Evolutionary conservation across 805 yeast species (phyloP).

Genomic region (Candida schatavii): DNA sequence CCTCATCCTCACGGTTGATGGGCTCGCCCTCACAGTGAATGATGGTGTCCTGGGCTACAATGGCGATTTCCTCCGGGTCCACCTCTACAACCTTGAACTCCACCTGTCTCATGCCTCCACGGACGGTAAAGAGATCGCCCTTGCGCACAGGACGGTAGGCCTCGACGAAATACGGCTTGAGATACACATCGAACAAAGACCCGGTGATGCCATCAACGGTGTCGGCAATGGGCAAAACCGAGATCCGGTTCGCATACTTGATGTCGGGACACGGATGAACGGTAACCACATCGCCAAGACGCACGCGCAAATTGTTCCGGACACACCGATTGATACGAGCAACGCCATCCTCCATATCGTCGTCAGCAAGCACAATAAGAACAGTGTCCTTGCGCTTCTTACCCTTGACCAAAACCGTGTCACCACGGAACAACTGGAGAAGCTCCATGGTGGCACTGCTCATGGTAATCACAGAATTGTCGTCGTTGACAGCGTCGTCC

Average conservation of each 20-base stretch:
- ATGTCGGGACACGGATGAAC: slow-evolving; percentile 97
- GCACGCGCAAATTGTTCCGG: slow-evolving; percentile 89
- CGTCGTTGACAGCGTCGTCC: slow-evolving; percentile 96
- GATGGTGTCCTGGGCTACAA: slow-evolving; percentile 96
- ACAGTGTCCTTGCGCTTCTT: slow-evolving; percentile 98
- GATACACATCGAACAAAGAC: slow-evolving; percentile 89
- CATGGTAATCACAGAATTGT: slow-evolving; percentile 94
- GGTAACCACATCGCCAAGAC: slow-evolving; percentile 89
- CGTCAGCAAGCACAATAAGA: slow-evolving; percentile 91
- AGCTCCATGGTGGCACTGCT: slow-evolving; percentile 93
- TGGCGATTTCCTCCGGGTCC: slow-evolving; percentile 95
- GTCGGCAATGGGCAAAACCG: slow-evolving; percentile 95
- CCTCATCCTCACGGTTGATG: slow-evolving; percentile 96
- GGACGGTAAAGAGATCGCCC: slow-evolving; percentile 92
- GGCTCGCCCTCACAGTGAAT: slow-evolving; percentile 99
- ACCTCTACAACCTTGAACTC: slow-evolving; percentile 98
- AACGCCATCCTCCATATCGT: slow-evolving; percentile 93
- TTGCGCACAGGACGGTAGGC: slow-evolving; percentile 98
- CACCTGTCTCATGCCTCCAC: slow-evolving; percentile 99
- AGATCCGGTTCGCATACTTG: slow-evolving; percentile 92
- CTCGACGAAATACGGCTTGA: slow-evolving; percentile 97
- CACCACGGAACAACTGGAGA: slow-evolving; percentile 94
- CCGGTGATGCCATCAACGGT: slow-evolving; percentile 98
- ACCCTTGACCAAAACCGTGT: slow-evolving; percentile 95
- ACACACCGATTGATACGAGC: slow-evolving; percentile 94